Evolutionary conservation across 1,284 basidiomycete species (phyloP).

Genomic region (Amylostereum areolatum): DNA sequence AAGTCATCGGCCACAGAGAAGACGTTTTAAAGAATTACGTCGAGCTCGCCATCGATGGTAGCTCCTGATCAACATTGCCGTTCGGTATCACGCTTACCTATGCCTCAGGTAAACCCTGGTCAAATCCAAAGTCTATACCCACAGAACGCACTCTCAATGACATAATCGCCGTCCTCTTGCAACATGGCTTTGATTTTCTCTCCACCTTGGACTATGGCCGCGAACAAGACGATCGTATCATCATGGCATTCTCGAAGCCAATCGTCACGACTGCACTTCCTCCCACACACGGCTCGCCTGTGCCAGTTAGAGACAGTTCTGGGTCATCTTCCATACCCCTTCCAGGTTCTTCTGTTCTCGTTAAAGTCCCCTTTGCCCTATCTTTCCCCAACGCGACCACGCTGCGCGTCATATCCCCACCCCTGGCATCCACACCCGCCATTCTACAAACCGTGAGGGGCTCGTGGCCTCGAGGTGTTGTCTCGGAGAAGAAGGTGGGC

Average conservation of each 20-base stretch:
- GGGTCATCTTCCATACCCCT: conserved; percentile 5
- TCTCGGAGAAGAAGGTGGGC: conserved; percentile 68
- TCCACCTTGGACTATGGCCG: conserved; percentile 72
- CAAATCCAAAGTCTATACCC: conserved; percentile 53
- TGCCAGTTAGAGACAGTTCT: conserved; percentile 11
- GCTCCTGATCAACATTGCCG: conserved; percentile 52
- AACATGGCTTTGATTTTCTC: conserved; percentile 56
- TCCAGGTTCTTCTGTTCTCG: conserved; percentile 7
- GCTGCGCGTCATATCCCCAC: conserved; percentile 68
- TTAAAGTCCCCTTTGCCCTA: conserved; percentile 56
- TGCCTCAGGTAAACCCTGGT: conserved; percentile 53
- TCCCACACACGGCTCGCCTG: conserved; percentile 22
- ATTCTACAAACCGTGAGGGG: conserved; percentile 72
- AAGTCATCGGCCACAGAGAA: conserved; percentile 45
- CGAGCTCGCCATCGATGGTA: conserved; percentile 61
- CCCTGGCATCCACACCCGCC: conserved; percentile 67
- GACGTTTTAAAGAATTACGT: conserved; percentile 51
- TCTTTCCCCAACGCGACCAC: conserved; percentile 64
- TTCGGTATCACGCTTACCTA: too few species aligned
- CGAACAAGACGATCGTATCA: conserved; percentile 65
- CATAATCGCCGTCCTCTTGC: conserved; percentile 56
- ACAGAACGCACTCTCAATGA: conserved; percentile 67
- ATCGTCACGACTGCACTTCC: too few species aligned
- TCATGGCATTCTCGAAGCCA: conserved; percentile 56
- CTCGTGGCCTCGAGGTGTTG: conserved; percentile 73